phyloP scores from a whole-genome alignment of 2,329 filamentous ascomycete genomes.

The Neopestalotiopsis sp. region DNA sequence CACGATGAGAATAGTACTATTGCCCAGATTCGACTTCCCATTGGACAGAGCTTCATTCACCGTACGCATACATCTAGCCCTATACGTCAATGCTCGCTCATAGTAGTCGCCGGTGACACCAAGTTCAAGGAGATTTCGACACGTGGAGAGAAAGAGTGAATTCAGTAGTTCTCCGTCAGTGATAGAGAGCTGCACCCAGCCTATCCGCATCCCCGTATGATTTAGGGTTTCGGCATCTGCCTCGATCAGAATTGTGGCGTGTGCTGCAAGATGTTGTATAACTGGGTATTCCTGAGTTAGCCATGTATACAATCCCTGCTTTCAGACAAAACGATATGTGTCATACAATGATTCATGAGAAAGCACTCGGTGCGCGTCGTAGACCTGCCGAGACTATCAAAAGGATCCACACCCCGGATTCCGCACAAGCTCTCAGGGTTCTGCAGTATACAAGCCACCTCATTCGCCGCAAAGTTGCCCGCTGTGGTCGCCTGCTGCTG shows the following conservation, averaged over 20 bases:
- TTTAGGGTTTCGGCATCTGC: background rate
- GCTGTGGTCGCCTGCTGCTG: background rate
- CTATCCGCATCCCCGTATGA: background rate
- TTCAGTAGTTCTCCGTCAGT: background rate
- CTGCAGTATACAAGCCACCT: background rate
- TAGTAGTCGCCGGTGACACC: background rate
- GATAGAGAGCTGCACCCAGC: background rate
- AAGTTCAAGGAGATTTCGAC: background rate
- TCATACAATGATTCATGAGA: constrained; percentile 6
- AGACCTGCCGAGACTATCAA: constrained; percentile 1
- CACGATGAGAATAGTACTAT: background rate
- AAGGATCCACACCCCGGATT: constrained; percentile 1
- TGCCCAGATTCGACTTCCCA: background rate
- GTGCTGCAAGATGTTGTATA: background rate
- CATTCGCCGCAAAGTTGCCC: background rate
- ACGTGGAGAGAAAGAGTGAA: background rate
- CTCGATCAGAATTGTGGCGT: background rate
- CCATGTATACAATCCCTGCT: background rate
- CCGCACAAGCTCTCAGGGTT: background rate
- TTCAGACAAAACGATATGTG: background rate
- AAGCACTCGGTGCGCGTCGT: constrained; percentile 8
- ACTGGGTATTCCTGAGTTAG: background rate
- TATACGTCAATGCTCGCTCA: background rate
- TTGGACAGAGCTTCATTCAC: background rate
- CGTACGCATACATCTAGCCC: background rate